Conservation (phyloP, 2,329 filamentous ascomycete species). For the Penicillium palitans region DNA sequence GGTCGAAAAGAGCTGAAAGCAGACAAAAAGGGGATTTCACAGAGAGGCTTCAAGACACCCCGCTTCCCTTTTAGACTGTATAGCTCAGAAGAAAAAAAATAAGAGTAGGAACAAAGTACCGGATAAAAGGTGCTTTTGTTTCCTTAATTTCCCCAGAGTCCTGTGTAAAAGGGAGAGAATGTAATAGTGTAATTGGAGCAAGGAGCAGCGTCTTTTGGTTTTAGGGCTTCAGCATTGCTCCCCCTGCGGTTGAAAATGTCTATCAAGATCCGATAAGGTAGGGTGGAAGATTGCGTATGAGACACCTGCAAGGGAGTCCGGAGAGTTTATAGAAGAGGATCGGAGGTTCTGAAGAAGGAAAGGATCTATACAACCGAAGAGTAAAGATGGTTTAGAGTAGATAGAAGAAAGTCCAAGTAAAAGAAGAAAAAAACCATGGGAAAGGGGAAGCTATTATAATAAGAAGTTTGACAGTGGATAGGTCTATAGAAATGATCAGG, state of each 20-base stretch:
- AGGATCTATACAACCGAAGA: slow-evolving; percentile 27
- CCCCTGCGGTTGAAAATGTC: slow-evolving; percentile 27
- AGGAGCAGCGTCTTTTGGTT: slow-evolving; percentile 22
- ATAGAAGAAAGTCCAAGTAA: slow-evolving; percentile 14
- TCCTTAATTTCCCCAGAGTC: slow-evolving; percentile 30
- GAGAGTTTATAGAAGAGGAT: neutral
- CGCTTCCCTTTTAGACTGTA: slow-evolving; percentile 19
- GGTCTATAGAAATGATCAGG: slow-evolving; percentile 37
- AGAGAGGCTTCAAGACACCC: slow-evolving; percentile 9
- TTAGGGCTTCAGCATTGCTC: slow-evolving; percentile 33
- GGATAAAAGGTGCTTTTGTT: slow-evolving; percentile 30
- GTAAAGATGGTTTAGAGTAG: slow-evolving; percentile 12
- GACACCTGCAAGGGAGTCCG: slow-evolving; percentile 27
- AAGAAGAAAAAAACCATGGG: slow-evolving; percentile 15
- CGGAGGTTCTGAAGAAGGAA: slow-evolving; percentile 16
- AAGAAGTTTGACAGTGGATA: slow-evolving; percentile 34
- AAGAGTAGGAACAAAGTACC: slow-evolving; percentile 25
- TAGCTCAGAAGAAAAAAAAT: slow-evolving; percentile 1
- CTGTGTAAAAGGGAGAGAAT: slow-evolving; percentile 33
- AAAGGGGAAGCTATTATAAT: slow-evolving; percentile 32
- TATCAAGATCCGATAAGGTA: slow-evolving; percentile 22
- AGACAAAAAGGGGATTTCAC: slow-evolving; percentile 1
- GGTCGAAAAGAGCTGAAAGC: neutral
- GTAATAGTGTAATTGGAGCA: slow-evolving; percentile 28
- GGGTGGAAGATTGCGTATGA: slow-evolving; percentile 19